Evolutionary conservation across 352 stramenopile species (phyloP), one percentile per base, ranked within the genome.

Genomic region (Phytophthora rubi): DNA sequence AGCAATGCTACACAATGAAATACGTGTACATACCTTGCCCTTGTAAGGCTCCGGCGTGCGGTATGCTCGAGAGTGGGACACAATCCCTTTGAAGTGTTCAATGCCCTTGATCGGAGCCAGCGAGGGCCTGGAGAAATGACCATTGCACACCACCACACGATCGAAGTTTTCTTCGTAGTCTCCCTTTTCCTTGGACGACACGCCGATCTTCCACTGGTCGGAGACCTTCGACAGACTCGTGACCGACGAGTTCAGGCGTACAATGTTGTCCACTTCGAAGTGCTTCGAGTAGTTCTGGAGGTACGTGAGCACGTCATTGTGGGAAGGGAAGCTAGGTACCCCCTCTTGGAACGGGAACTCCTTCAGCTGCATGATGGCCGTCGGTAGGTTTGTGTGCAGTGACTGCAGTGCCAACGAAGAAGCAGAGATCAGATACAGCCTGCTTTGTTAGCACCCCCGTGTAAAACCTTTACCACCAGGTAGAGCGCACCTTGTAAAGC

Each of bases 321-420:
- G 87, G 9, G 82, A 84, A 13, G 83, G 81, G 58, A 91, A 95
- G 45, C 76, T 90, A 4, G 74, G 73, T 26, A 79, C 47, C 4
- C 65, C 80, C 1, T 81, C 62, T n/a, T 87, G 75, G 59, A 93
- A 95, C 3, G 82, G 64, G 37, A 93, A 87, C 55, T 83, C 84
- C 57, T 80, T 71, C 32, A 95, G 69, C 58, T 95, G 87, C 87
- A 95, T 95, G 63, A 93, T 88, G 10, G 84, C 66, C 6, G 84
- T 93, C 48, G 87, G 87, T 18, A 95, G 52, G 62, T 95, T 95
- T 48, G 87, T 95, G 53, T 85, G 87, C 55, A 95, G 75, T 9
- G 87, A 95, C 84, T 92, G 44, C 21, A 47, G 2, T 3, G 28
- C 28, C 15, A 18, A 6, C 39, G 3, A 10, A 47, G 15, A 47